Conservation (phyloP, 257 asterid species). For the Solanum raphanifolium region DNA sequence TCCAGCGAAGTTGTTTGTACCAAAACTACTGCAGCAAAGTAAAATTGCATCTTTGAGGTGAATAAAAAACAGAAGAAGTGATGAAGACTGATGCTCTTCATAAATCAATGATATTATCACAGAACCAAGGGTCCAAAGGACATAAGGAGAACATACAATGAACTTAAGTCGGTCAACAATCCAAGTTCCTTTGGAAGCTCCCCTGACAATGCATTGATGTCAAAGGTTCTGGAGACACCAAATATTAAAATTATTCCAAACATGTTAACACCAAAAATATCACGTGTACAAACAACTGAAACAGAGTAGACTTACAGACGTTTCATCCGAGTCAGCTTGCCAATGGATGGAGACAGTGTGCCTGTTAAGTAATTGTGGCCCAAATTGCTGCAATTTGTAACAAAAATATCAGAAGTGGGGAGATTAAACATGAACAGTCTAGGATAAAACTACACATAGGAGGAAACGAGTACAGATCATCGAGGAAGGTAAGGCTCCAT, state of each 20-base stretch:
- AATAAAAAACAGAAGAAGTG: background rate
- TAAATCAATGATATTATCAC: background rate
- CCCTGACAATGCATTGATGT: constrained; percentile 59
- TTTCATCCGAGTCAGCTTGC: constrained; percentile 51
- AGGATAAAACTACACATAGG: background rate
- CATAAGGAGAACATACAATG: constrained; percentile 24
- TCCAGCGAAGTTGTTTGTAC: constrained; percentile 70
- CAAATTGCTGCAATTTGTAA: constrained; percentile 34
- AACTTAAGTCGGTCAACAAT: constrained; percentile 36
- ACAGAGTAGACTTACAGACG: constrained; percentile 33
- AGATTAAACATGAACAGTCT: background rate
- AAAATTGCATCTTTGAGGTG: too few species aligned
- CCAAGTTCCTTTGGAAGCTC: constrained; percentile 65
- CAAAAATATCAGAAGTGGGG: background rate
- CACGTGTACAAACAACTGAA: background rate
- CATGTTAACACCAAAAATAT: background rate
- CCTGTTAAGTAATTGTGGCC: constrained; percentile 54
- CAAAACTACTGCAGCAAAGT: constrained; percentile 26
- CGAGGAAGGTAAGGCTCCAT: constrained; percentile 45
- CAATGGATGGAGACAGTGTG: constrained; percentile 42
- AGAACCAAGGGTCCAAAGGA: background rate
- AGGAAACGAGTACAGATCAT: constrained; percentile 16
- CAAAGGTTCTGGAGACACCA: constrained; percentile 26
- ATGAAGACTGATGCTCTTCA: background rate
- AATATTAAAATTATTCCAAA: background rate